These are phyloP conservation scores for Chaetomiaceae sp. DNA, from an alignment of 2,329 filamentous ascomycete genomes.

Conservation along the genomic window DNA sequence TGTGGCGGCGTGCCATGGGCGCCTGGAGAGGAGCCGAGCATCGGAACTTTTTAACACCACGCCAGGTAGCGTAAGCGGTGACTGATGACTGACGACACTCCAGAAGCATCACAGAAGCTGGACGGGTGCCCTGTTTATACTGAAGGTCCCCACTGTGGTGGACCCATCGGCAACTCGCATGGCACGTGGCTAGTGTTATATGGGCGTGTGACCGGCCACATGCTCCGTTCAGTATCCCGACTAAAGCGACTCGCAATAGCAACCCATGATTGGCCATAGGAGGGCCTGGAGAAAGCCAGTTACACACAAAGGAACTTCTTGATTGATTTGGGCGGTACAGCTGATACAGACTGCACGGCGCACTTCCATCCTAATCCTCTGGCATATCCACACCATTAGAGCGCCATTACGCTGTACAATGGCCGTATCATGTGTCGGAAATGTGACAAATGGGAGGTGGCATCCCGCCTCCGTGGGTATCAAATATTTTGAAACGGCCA, in stretches of 20 bases:
- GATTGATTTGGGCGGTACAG: constrained; percentile 22
- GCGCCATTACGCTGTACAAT: constrained; percentile 4
- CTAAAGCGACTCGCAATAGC: background rate
- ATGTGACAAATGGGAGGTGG: constrained; percentile 14
- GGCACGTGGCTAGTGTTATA: constrained; percentile 35
- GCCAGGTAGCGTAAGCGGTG: background rate
- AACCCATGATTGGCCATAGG: constrained; percentile 18
- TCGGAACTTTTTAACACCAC: too few relatives aligned
- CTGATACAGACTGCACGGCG: constrained; percentile 13
- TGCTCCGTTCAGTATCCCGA: constrained; percentile 3
- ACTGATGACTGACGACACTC: background rate
- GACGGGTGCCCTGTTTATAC: constrained; percentile 27
- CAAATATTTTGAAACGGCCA: constrained; percentile 16
- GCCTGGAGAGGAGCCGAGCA: background rate
- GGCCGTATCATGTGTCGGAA: constrained; percentile 10
- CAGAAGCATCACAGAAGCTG: constrained; percentile 15
- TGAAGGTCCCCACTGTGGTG: constrained; percentile 28
- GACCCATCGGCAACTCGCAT: constrained; percentile 24
- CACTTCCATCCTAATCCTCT: constrained; percentile 15
- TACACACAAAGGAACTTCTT: constrained; percentile 20
- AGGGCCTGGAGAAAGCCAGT: constrained; percentile 16
- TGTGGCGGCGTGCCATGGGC: background rate
- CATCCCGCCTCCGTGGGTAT: constrained; percentile 23
- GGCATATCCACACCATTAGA: constrained; percentile 15
- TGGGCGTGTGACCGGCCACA: constrained; percentile 24